These are phyloP conservation scores for Lachancea meyersii DNA, from an alignment of 805 yeast genomes.

Conservation along the genomic window DNA sequence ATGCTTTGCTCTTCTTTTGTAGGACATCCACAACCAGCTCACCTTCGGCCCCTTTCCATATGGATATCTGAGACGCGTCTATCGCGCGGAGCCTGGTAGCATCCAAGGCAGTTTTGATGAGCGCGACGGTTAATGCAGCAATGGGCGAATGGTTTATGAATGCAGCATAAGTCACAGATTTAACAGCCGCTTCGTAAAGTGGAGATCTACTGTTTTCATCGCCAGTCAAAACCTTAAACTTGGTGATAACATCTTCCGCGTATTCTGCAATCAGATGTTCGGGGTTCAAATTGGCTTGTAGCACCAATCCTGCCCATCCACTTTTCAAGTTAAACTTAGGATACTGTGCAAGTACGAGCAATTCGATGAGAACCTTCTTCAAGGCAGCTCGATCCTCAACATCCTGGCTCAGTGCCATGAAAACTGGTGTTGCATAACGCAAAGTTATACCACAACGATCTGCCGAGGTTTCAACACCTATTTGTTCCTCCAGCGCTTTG, in stretches of 20 bases:
- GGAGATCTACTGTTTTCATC: slow-evolving; percentile 16
- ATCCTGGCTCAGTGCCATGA: slow-evolving; percentile 35
- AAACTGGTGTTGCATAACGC: slow-evolving; percentile 33
- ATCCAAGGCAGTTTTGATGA: slow-evolving; percentile 41
- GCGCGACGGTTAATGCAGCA: slow-evolving; percentile 44
- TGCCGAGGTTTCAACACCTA: slow-evolving; percentile 11
- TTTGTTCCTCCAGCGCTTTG: slow-evolving; percentile 33
- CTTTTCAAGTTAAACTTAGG: slow-evolving; percentile 34
- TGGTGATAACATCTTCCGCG: slow-evolving; percentile 20
- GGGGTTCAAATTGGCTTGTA: slow-evolving; percentile 58
- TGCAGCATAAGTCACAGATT: slow-evolving; percentile 45
- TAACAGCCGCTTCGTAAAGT: slow-evolving; percentile 41
- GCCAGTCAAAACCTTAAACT: slow-evolving; percentile 17
- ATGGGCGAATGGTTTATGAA: slow-evolving; percentile 55
- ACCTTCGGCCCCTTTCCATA: slow-evolving; percentile 68
- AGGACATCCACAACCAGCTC: slow-evolving; percentile 61
- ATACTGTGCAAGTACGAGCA: slow-evolving; percentile 43
- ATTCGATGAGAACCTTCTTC: slow-evolving; percentile 33
- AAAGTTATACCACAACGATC: slow-evolving; percentile 22
- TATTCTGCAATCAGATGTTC: slow-evolving; percentile 42
- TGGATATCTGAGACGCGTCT: slow-evolving; percentile 46
- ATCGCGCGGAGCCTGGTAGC: slow-evolving; percentile 34
- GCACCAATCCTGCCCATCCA: slow-evolving; percentile 76
- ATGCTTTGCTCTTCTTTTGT: slow-evolving; percentile 38
- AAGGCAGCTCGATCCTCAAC: slow-evolving; percentile 23